phyloP scores from a whole-genome alignment of 495 filamentous ascomycete genomes.

The Daldinia decipiens region DNA sequence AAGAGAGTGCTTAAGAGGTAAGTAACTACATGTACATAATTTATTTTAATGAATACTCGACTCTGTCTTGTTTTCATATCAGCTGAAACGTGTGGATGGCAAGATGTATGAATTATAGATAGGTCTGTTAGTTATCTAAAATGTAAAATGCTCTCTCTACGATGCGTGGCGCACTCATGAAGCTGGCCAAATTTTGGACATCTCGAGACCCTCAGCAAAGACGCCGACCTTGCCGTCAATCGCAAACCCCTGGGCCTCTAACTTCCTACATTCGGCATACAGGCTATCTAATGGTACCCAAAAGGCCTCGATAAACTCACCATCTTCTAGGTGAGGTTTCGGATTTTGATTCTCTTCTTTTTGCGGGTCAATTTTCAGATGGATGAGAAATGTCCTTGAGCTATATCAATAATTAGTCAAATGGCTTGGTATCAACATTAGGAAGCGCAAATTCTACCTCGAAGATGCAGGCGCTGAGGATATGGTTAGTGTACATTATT shows the following conservation, averaged over 20 bases:
- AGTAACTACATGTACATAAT: no score
- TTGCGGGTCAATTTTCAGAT: conserved; percentile 70
- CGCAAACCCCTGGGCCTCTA: conserved; percentile 72
- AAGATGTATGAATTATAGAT: background rate
- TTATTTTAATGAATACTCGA: no score
- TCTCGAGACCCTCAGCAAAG: conserved; percentile 77
- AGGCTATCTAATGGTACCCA: conserved; percentile 68
- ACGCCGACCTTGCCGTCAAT: conserved; percentile 79
- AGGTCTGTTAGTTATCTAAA: background rate
- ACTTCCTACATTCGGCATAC: conserved; percentile 64
- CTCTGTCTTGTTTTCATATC: no score
- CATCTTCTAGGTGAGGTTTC: conserved; percentile 74
- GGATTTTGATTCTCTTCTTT: conserved; percentile 68
- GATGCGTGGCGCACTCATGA: conserved; percentile 6
- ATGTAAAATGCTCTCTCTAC: background rate
- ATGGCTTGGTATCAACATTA: background rate
- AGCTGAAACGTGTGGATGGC: background rate
- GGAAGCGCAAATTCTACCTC: conserved; percentile 29
- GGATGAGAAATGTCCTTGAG: conserved; percentile 75
- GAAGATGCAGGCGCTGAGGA: conserved; percentile 51
- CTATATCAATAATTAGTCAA: conserved; percentile 65
- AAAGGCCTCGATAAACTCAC: conserved; percentile 81
- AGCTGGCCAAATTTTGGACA: conserved; percentile 64
- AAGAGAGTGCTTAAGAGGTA: no score
- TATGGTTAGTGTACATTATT: background rate